Conservation (phyloP, 75 land plant species). For the Adiantum capillusveneris region DNA sequence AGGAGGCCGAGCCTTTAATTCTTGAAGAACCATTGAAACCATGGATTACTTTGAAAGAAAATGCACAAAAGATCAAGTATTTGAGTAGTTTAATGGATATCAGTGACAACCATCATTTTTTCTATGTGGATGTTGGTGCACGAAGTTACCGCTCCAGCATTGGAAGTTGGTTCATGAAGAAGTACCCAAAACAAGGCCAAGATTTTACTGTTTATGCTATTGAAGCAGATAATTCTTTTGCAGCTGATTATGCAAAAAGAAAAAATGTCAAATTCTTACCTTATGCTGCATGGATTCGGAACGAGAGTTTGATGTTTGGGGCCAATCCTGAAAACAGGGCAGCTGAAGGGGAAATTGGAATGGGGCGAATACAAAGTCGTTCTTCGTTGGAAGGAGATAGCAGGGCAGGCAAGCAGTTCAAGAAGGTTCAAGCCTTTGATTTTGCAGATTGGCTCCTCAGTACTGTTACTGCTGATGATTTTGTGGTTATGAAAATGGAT, state of each 20-base stretch:
- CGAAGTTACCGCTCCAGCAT: constrained; percentile 81
- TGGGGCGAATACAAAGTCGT: constrained; percentile 39
- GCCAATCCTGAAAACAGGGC: constrained; percentile 31
- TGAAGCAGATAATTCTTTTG: constrained; percentile 69
- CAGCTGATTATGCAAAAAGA: constrained; percentile 40
- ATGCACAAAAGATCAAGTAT: constrained; percentile 57
- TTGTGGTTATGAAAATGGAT: constrained; percentile 93
- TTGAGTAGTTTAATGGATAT: constrained; percentile 53
- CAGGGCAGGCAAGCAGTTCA: background rate
- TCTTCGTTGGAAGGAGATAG: background rate
- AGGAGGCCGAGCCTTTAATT: constrained; percentile 63
- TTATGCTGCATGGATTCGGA: constrained; percentile 74
- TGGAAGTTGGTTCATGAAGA: constrained; percentile 82
- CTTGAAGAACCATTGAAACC: constrained; percentile 70
- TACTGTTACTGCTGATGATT: constrained; percentile 50
- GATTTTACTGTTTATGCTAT: constrained; percentile 73
- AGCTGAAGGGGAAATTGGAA: constrained; percentile 28
- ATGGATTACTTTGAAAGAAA: constrained; percentile 73
- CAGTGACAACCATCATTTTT: constrained; percentile 38
- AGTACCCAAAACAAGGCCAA: constrained; percentile 69
- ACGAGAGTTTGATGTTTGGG: constrained; percentile 71
- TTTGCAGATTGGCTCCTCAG: constrained; percentile 66
- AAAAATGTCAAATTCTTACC: constrained; percentile 54
- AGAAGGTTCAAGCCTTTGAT: constrained; percentile 63
- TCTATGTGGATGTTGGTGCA: constrained; percentile 82